A percentile compares a stretch with the other conserved stretches of the same genome.
These are phyloP conservation scores for Fusarium euwallaceae DNA, from an alignment of 2,329 filamentous ascomycete genomes.

Conservation along the genomic window DNA sequence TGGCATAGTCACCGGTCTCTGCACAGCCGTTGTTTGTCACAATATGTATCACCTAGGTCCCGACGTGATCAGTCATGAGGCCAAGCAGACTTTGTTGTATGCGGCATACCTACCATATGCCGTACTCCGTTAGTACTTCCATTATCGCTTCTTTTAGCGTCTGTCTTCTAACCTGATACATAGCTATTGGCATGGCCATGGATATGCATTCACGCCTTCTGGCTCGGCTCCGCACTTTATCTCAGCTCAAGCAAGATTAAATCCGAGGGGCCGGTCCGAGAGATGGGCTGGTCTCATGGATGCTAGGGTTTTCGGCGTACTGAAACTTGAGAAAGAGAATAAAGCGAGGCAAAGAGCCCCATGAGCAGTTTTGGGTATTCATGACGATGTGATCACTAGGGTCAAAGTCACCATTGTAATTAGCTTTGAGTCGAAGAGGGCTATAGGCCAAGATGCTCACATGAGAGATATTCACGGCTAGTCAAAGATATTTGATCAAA, in stretches of 20 bases:
- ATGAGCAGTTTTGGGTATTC: neutral
- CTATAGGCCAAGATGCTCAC: neutral
- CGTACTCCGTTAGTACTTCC: neutral
- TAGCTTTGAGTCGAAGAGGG: too few species aligned
- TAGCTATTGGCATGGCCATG: neutral
- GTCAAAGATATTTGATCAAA: neutral
- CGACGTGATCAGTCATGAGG: neutral
- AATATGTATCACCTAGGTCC: neutral
- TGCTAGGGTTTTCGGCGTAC: too few species aligned
- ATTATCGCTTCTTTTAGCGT: too few species aligned
- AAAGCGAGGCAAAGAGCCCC: too few species aligned
- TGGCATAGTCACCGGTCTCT: neutral
- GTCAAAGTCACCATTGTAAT: too few species aligned
- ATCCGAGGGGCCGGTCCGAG: neutral
- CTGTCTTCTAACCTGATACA: neutral
- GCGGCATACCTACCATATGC: conserved; percentile 2
- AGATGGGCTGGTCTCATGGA: too few species aligned
- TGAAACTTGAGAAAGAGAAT: too few species aligned
- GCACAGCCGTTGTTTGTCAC: neutral
- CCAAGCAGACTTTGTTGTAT: neutral
- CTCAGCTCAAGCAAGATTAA: neutral
- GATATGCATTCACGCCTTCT: neutral
- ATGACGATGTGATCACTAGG: too few species aligned
- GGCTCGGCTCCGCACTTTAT: neutral
- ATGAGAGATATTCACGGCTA: neutral